phyloP scores from a whole-genome alignment of 441 rosid species.

The Syzygium syzygioides region DNA sequence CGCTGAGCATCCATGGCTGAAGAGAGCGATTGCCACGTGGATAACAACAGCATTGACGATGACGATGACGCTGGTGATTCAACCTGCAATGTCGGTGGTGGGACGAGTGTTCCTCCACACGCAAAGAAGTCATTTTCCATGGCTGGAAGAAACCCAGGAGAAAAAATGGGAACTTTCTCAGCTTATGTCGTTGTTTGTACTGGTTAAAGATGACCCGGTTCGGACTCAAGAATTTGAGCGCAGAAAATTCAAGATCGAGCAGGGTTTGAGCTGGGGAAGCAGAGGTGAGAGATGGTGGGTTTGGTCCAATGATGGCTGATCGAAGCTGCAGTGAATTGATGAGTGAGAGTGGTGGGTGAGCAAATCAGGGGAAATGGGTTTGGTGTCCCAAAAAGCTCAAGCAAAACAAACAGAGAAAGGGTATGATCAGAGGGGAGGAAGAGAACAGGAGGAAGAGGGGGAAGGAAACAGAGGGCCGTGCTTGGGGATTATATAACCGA shows the following conservation, averaged over 20 bases:
- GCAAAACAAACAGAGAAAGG: neutral
- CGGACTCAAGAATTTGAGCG: neutral
- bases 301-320: neutral
- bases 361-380: neutral
- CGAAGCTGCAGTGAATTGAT: neutral
- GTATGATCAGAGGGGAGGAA: neutral
- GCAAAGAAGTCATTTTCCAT: neutral
- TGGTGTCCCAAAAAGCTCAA: neutral
- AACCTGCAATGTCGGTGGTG: neutral
- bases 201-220: neutral
- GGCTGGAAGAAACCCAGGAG: neutral
- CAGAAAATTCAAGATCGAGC: neutral
- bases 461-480: neutral
- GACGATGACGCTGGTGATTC: neutral
- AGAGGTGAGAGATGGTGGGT: neutral
- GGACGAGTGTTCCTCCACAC: neutral
- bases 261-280: neutral
- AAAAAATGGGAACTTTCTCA: neutral
- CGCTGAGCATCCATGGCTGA: neutral
- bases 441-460: neutral
- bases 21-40: neutral
- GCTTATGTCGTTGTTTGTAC: neutral
- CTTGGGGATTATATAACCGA: neutral
- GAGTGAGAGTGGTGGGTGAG: neutral
- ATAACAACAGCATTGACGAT: neutral